Percentiles rank a stretch among this genome's conserved stretches.
These are phyloP conservation scores for Isoetes engelmannii DNA, from an alignment of 83 land plant genomes.

Conservation along the genomic window DNA sequence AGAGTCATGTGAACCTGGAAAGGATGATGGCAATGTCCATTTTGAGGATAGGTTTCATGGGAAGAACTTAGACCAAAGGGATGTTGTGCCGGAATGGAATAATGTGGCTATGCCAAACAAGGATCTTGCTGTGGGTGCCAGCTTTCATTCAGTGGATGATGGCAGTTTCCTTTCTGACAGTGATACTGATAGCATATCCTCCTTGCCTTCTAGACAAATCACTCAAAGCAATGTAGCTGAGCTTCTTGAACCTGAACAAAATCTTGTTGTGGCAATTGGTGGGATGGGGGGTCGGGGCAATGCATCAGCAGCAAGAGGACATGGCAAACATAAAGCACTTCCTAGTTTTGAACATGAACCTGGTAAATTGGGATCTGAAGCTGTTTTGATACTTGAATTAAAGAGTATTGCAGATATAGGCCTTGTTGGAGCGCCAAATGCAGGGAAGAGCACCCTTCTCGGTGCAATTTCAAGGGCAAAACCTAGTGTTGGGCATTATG, in stretches of 20 bases:
- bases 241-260: conserved; percentile 65
- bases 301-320: conserved; percentile 11
- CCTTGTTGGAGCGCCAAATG: conserved; percentile 92
- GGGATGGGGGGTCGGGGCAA: conserved; percentile 90
- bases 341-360: conserved; percentile 38
- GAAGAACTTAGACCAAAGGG: too few species aligned
- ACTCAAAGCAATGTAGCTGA: conserved; percentile 49
- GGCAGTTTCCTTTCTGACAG: too few species aligned
- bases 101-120: too few species aligned
- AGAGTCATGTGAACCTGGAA: too few species aligned
- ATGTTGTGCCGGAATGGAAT: too few species aligned
- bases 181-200: too few species aligned
- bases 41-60: too few species aligned
- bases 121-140: too few species aligned
- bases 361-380: conserved; percentile 71
- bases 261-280: conserved; percentile 62
- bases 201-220: not conserved
- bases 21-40: too few species aligned
- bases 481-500: conserved; percentile 80
- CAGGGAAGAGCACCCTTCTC: conserved; percentile 92
- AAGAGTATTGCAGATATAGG: conserved; percentile 95
- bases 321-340: conserved; percentile 4
- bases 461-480: conserved; percentile 87
- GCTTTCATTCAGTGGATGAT: too few species aligned
- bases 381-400: conserved; percentile 64